These are phyloP conservation scores for Spiraea crenata DNA, from an alignment of 331 rosid species.

Conservation along the genomic window DNA sequence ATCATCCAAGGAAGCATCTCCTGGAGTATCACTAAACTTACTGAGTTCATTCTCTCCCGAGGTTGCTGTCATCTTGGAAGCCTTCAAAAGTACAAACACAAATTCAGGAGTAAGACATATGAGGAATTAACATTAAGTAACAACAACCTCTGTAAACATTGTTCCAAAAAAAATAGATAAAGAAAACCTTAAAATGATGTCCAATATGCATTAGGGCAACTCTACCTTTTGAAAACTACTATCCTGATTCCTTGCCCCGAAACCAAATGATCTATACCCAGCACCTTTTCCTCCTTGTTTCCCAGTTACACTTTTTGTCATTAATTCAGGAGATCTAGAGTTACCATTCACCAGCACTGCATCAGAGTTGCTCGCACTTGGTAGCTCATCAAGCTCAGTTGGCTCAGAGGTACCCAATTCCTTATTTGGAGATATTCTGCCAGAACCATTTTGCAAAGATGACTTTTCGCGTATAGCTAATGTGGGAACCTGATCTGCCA, in stretches of 20 bases:
- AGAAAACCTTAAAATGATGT: not conserved
- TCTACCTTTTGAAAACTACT: slow-evolving; percentile 64
- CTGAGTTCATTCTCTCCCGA: slow-evolving; percentile 82
- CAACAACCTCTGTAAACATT: not conserved
- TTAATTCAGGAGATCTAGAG: slow-evolving; percentile 55
- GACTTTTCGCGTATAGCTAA: slow-evolving; percentile 64
- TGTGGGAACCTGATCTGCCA: slow-evolving; percentile 73
- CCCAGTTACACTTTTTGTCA: slow-evolving; percentile 29
- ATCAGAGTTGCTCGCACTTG: slow-evolving; percentile 36
- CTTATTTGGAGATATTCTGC: slow-evolving; percentile 38
- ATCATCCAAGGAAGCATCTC: slow-evolving; percentile 97
- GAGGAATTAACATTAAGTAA: not conserved
- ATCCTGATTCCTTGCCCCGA: slow-evolving; percentile 70
- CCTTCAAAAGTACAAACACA: slow-evolving; percentile 54
- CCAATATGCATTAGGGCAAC: slow-evolving; percentile 11
- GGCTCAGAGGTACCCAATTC: slow-evolving; percentile 48
- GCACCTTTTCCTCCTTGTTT: slow-evolving; percentile 60
- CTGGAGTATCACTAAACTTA: slow-evolving; percentile 96
- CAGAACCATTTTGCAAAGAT: slow-evolving; percentile 51
- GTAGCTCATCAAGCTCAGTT: slow-evolving; percentile 44
- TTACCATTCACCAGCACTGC: slow-evolving; percentile 63
- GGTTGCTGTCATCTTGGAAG: slow-evolving; percentile 52
- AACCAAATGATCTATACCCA: slow-evolving; percentile 61
- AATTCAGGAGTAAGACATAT: slow-evolving; percentile 25
- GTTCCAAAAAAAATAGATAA: not conserved